phyloP scores from a whole-genome alignment of 2,329 filamentous ascomycete species.

The Chrysosphaeria jannelii region DNA sequence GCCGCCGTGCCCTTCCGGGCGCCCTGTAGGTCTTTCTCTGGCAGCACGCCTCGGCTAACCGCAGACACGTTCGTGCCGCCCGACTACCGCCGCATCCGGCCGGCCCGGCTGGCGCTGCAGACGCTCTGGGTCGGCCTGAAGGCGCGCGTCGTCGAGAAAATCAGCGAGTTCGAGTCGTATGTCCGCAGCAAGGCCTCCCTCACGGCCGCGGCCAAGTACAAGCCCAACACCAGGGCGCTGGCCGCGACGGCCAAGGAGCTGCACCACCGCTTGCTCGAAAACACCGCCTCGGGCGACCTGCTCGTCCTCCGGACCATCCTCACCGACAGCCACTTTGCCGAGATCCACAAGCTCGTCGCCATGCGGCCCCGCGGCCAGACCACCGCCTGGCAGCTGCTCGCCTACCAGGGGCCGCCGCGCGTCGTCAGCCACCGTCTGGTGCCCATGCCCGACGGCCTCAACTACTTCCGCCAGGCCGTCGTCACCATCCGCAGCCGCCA shows the following conservation, averaged over 20 bases:
- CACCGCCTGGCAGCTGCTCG: conserved; percentile 22
- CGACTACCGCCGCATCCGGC: conserved; percentile 9
- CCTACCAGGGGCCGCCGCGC: conserved; percentile 17
- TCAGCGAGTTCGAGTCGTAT: conserved; percentile 12
- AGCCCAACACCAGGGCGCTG: conserved; percentile 12
- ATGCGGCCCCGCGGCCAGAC: conserved; percentile 15
- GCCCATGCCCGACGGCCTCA: conserved; percentile 12
- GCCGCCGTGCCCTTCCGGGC: conserved; percentile 4
- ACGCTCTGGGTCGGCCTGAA: conserved; percentile 12
- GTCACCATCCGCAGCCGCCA: conserved; percentile 28
- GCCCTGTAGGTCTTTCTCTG: conserved; percentile 4
- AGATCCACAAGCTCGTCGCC: conserved; percentile 22
- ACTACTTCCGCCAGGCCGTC: conserved; percentile 18
- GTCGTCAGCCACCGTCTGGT: conserved; percentile 24
- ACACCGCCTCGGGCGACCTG: conserved; percentile 27
- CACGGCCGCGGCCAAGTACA: conserved; percentile 13
- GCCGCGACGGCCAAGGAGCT: conserved; percentile 23
- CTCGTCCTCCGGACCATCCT: conserved; percentile 20
- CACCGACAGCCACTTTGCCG: conserved; percentile 16
- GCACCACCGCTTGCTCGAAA: conserved; percentile 28
- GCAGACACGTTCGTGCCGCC: conserved; percentile 18
- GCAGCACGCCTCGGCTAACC: not conserved
- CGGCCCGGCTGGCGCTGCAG: conserved; percentile 7
- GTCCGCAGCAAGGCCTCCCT: conserved; percentile 15
- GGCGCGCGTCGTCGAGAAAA: conserved; percentile 10